Base-by-base conservation (phyloP, 2,329 filamentous ascomycete species). In the Aciculosporium take region DNA sequence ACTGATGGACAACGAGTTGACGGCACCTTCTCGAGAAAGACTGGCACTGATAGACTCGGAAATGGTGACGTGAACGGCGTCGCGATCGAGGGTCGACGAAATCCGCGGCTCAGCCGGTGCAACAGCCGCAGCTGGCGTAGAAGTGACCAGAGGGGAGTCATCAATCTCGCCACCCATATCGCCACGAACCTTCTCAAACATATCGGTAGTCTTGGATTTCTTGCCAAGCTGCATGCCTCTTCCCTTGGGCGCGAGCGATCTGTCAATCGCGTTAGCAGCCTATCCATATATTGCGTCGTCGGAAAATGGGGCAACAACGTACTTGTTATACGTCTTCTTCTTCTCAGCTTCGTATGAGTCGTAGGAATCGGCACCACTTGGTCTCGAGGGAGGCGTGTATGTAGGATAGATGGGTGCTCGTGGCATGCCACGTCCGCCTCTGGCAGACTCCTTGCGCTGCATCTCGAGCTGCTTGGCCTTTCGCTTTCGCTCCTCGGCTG, bases 201-300 rank as follows among this genome's bases (percentile, higher is more conserved):
- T 94, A 61, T 94, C 89, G 24, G 84, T 94, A 18, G 85, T 88
- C 70, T 96, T 96, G 46, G 85, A 94, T 68, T 98, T 98, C 71
- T 96, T 96, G 64, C 91, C 91, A 43, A 98, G 71, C 63, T 96
- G 89, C 93, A 98, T 98, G 51, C 91, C 91, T 70, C 98, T 98
- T 54, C 86, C 87, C 65, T 93, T 86, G 45, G 81, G 75, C 39
- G 84, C 76, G 55, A 76, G 58, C 39, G 72, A 66, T 56, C 69
- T 76, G 48, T n/a, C 37, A 33, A 23, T 28, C 15, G n/a, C 8
- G 25, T 41, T 33, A 30, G 23, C 34, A n/a, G n/a, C 25, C 15
- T 12, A 28, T n/a, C 7, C 32, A 30, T 38, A 21, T 15, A 21
- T 20, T 17, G 8, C 21, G 13, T 17, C 21, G 33, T 10, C 21